A percentile compares a stretch with the other conserved stretches of the same genome.
These are phyloP conservation scores for Yarrowia sp. DNA, from an alignment of 805 yeast species.

Conservation along the genomic window DNA sequence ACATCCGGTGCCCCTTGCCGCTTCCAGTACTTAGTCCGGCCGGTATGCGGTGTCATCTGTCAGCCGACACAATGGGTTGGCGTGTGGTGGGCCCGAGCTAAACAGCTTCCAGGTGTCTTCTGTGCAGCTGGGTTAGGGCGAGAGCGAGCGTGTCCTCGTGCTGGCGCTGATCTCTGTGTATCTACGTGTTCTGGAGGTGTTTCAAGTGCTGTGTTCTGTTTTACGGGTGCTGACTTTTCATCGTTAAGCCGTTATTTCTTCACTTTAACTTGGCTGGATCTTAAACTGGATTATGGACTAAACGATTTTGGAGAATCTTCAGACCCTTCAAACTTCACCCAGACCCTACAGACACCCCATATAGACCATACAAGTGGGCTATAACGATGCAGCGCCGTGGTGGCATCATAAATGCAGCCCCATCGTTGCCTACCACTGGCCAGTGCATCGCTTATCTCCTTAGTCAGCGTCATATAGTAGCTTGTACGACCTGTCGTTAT, in stretches of 20 bases:
- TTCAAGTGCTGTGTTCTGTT: too few relatives aligned
- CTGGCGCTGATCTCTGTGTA: not conserved
- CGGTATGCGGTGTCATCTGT: not conserved
- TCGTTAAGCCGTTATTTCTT: too few relatives aligned
- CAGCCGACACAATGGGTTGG: not conserved
- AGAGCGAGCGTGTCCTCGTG: too few relatives aligned
- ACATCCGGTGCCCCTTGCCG: not conserved
- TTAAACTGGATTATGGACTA: not conserved
- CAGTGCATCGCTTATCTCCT: too few relatives aligned
- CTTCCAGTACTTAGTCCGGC: slow-evolving; percentile 1
- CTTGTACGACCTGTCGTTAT: not conserved
- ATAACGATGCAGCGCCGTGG: too few relatives aligned
- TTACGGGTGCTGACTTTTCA: too few relatives aligned
- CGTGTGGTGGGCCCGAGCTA: slow-evolving; percentile 14
- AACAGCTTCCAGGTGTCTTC: slow-evolving; percentile 27
- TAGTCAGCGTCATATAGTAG: not conserved
- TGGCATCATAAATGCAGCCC: too few relatives aligned
- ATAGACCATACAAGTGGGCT: not conserved
- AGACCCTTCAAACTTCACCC: not conserved
- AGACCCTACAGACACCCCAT: not conserved
- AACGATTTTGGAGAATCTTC: not conserved
- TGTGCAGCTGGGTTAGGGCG: slow-evolving; percentile 23
- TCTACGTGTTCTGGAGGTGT: not conserved
- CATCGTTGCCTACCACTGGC: too few relatives aligned
- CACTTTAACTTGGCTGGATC: not conserved